Conservation (phyloP, 805 yeast species). For the Isabelozyma rhagii region DNA sequence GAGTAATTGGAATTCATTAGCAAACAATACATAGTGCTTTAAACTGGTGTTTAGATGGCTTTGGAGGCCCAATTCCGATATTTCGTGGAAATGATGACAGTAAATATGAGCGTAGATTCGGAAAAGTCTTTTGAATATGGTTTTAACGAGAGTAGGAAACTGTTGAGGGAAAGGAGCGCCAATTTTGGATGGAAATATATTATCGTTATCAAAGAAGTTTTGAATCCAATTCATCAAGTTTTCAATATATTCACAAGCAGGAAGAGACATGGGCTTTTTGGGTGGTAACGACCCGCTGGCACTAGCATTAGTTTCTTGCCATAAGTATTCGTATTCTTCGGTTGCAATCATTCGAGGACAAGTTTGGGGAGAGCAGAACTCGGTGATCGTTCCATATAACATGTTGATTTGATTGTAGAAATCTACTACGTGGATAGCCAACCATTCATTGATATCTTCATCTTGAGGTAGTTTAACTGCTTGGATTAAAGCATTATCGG, state of each 20-base stretch:
- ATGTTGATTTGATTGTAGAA: conserved; percentile 94
- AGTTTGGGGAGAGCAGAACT: conserved; percentile 90
- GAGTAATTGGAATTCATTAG: conserved; percentile 78
- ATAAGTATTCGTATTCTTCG: conserved; percentile 90
- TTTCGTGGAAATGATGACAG: conserved; percentile 96
- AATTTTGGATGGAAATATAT: conserved; percentile 81
- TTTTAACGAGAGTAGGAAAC: conserved; percentile 73
- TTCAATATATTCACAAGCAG: conserved; percentile 95
- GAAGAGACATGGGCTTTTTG: conserved; percentile 76
- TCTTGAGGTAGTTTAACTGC: conserved; percentile 94
- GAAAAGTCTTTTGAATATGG: conserved; percentile 86
- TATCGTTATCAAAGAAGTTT: conserved; percentile 84
- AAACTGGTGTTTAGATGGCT: conserved; percentile 90
- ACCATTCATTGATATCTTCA: conserved; percentile 90
- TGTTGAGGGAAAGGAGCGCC: conserved; percentile 91
- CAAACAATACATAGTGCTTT: conserved; percentile 88
- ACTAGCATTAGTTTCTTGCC: conserved; percentile 74
- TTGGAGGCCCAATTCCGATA: conserved; percentile 86
- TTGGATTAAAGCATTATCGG: conserved; percentile 84
- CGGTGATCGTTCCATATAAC: conserved; percentile 94
- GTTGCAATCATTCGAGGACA: conserved; percentile 99
- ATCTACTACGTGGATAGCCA: conserved; percentile 97
- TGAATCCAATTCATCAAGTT: conserved; percentile 94
- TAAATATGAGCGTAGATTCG: conserved; percentile 96
- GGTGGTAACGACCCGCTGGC: conserved; percentile 25